Base-by-base conservation (phyloP, 495 filamentous ascomycete species). In the Penicillium coprophilum region DNA sequence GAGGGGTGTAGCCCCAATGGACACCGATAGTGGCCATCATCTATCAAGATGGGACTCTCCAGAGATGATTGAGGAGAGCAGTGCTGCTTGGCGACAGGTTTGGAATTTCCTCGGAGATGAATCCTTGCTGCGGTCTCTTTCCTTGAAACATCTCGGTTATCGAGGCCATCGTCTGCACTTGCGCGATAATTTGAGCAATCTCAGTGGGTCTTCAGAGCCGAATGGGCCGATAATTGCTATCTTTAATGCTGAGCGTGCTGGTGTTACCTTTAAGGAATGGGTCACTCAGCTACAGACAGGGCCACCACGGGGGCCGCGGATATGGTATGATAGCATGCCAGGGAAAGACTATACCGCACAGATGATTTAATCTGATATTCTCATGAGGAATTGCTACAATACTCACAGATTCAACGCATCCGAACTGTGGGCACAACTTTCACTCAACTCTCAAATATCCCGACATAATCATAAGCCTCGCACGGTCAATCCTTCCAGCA, bases 391-490 rank as follows among this genome's bases (percentile, higher is more conserved):
- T 38, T 38, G 34, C 15, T 8, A 17, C 34, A 17, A 13, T 43
- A 23, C 12, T 23, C 6, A 23, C 13, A 48, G 8, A 47, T 17
- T 7, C 9, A 30, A 4, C n/a, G n/a, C n/a, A 30, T 12, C 60
- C 50, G 61, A 20, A 67, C 12, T 32, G 56, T 55, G 34, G 70
- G 55, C 17, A 74, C 47, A 40, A 74, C 47, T 50, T 72, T 74
- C 19, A 68, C 71, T 19, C 66, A 43, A 2, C 62, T 64, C 9
- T 27, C 34, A 39, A 41, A 53, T 51, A 66, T 55, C 38, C 64
- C 61, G 64, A 61, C 65, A 55, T 41, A 41, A 47, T 76, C 70
- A 63, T 71, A 74, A 30, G 70, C 73, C 58, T 72, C 11, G 56
- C 64, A 23, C 54, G 50, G 5, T 51, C 56, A 50, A 76, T 53